Base-by-base conservation (phyloP, 306 rosid species). In the Lotus japonicus region DNA sequence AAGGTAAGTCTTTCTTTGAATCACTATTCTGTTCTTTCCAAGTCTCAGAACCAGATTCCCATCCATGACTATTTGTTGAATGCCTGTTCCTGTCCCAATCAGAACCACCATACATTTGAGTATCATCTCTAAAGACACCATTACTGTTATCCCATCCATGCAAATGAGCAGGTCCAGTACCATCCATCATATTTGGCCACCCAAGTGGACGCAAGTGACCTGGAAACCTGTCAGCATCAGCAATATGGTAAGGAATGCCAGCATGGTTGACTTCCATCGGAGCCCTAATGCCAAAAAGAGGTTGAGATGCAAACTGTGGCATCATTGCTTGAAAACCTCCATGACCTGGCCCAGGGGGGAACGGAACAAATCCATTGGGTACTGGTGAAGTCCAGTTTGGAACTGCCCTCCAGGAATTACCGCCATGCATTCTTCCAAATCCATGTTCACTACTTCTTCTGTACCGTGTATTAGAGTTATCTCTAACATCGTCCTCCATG, bases 11-110 rank as follows among this genome's bases (percentile, higher is more conserved):
- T 78, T 89, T 82, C 82, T 86, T 88, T 38, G 74, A 52, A 58
- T 87, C 92, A 77, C 78, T 79, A 78, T 78, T 86, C 73, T 91
- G 96, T 49, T 83, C 89, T 84, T 88, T 95, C 97, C 99, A 91
- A 48, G 74, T 66, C 57, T 94, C 99, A 54, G 89, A 69, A 77
- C 81, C 85, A 61, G 96, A 83, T 53, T 95, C 99, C 97, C 99
- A 88, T 62, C 89, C 95, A 41, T 85, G 89, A 54, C 83, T 84
- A 81, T 80, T 88, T 81, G 88, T 53, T 66, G 86, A 68, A 77
- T 88, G 92, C 81, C 91, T 87, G 71, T 80, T 89, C 81, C 89
- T 86, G 23, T 95, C 97, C 99, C 99, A 95, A 77, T 95, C 99
- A 17, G 92, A 68, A 64, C 95, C 83, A 48, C 85, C 84, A 75